phyloP scores from a whole-genome alignment of 2,329 filamentous ascomycete genomes.

The Magnaporthales sp. region DNA sequence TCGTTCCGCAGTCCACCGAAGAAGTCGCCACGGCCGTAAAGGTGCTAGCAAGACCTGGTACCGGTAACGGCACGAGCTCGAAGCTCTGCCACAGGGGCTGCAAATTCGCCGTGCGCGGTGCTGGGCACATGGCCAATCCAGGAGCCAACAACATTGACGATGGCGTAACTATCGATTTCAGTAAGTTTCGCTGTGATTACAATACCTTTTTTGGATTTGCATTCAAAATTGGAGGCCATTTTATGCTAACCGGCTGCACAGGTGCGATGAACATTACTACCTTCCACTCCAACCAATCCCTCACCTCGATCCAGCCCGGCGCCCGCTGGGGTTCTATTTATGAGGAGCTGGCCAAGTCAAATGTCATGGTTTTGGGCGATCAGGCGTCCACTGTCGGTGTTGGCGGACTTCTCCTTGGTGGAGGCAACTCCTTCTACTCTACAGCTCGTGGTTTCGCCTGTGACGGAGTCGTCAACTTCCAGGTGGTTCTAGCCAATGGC shows the following conservation, averaged over 20 bases:
- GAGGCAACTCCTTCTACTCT: constrained; percentile 20
- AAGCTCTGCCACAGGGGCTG: background rate
- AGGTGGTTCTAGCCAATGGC: constrained; percentile 33
- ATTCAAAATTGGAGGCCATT: no score
- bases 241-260: constrained; percentile 9
- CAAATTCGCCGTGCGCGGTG: constrained; percentile 30
- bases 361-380: no score
- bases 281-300: constrained; percentile 18
- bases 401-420: no score
- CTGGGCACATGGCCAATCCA: constrained; percentile 26
- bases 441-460: constrained; percentile 26
- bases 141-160: no score
- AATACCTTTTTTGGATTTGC: no score
- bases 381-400: no score
- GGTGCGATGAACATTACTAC: constrained; percentile 20
- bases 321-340: constrained; percentile 29
- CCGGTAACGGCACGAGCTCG: constrained; percentile 5
- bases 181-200: background rate
- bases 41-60: background rate
- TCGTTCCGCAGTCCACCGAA: no score
- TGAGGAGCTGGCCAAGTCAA: constrained; percentile 19
- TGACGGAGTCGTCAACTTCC: constrained; percentile 28
- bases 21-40: no score
- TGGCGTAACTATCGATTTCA: constrained; percentile 21
- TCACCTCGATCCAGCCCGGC: constrained; percentile 25